Evolutionary conservation across 2,329 filamentous ascomycete genomes (phyloP).

Genomic region (Moelleriella libera): DNA sequence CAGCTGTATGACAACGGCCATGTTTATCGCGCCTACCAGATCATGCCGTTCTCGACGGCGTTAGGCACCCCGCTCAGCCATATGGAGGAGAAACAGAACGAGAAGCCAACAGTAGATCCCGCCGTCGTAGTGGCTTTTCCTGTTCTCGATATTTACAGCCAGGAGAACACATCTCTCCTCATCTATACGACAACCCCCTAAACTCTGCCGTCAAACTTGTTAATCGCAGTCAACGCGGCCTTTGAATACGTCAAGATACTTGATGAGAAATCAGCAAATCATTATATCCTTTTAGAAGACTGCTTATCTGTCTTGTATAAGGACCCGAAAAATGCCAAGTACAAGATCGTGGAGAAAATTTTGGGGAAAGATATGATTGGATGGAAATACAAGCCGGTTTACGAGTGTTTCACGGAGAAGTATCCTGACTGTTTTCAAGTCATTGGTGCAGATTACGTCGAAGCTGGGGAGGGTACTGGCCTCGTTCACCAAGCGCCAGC

Average conservation of each 20-base stretch:
- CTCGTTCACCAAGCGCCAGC: constrained; percentile 90
- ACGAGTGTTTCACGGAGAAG: constrained; percentile 78
- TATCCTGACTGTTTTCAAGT: constrained; percentile 81
- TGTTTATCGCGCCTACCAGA: constrained; percentile 80
- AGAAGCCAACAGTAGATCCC: constrained; percentile 84
- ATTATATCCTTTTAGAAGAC: constrained; percentile 75
- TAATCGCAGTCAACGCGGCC: constrained; percentile 63
- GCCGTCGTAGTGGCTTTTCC: constrained; percentile 83
- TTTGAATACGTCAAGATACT: constrained; percentile 81
- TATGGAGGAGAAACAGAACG: constrained; percentile 89
- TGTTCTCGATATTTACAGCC: constrained; percentile 52
- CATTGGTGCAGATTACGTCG: constrained; percentile 74
- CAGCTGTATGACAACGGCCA: constrained; percentile 78
- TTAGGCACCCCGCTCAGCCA: constrained; percentile 83
- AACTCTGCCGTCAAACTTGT: constrained; percentile 73
- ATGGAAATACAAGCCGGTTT: constrained; percentile 75
- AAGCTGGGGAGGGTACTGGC: constrained; percentile 78
- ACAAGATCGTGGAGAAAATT: constrained; percentile 51
- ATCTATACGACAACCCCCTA: constrained; percentile 84
- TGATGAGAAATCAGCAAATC: constrained; percentile 68
- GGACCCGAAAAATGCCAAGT: constrained; percentile 64
- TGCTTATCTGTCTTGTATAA: constrained; percentile 67
- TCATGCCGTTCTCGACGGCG: constrained; percentile 91
- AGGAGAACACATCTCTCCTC: constrained; percentile 50
- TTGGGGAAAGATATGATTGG: constrained; percentile 56